phyloP scores from a whole-genome alignment of 768 basidiomycete genomes.

The Pseudohyphozyma bogoriensis region DNA sequence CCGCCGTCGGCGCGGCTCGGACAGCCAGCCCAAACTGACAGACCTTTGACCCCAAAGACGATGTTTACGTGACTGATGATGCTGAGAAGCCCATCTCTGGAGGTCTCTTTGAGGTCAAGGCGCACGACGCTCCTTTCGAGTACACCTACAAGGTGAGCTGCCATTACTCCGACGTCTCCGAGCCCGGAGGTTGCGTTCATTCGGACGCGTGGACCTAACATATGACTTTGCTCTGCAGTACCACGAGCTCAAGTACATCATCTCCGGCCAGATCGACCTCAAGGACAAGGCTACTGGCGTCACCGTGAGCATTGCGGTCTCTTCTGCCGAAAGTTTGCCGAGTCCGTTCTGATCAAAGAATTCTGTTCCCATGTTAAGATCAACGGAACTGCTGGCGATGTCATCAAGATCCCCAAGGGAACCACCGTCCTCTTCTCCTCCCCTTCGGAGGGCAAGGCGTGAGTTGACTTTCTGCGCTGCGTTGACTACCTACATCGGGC shows the following conservation, averaged over 20 bases:
- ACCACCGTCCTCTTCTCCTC: slow-evolving; percentile 3
- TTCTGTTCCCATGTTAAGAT: too few relatives aligned
- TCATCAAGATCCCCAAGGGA: neutral
- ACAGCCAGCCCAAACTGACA: too few relatives aligned
- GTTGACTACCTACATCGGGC: too few relatives aligned
- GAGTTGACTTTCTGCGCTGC: neutral
- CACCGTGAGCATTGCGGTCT: too few relatives aligned
- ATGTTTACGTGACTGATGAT: slow-evolving; percentile 5
- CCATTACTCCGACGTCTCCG: too few relatives aligned
- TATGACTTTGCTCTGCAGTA: neutral
- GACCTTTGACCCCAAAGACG: neutral
- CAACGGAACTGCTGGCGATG: neutral
- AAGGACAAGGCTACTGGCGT: neutral
- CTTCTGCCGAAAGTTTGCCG: too few relatives aligned
- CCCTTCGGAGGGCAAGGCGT: neutral
- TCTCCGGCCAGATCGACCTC: neutral
- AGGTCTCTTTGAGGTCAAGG: neutral
- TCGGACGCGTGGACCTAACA: neutral
- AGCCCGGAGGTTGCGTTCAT: too few relatives aligned
- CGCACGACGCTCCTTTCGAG: neutral
- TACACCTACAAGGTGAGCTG: slow-evolving; percentile 10
- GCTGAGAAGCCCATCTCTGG: neutral
- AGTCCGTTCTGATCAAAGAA: too few relatives aligned
- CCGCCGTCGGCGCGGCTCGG: neutral
- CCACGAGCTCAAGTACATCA: slow-evolving; percentile 9